Evolutionary conservation across 2,329 filamentous ascomycete species (phyloP), one percentile per base, ranked within the genome.

Genomic region (Leptographium wingfieldii): DNA sequence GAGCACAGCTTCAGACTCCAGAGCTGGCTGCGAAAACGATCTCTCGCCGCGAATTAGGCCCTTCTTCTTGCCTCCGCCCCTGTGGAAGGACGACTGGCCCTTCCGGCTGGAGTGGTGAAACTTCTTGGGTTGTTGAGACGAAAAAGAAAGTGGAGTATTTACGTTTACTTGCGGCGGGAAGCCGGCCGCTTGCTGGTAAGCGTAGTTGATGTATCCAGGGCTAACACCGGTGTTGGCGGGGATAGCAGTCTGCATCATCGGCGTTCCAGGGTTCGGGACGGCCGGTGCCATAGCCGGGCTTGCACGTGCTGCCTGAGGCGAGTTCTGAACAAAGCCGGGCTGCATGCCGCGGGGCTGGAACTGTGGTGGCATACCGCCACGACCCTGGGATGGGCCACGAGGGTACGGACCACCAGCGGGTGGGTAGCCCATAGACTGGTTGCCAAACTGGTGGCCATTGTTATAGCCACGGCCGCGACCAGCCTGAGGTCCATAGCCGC

Each of bases 261-360:
- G 85, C 35, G 86, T 88, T 63, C 80, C 80, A 61, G 86, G 65
- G 66, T 66, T 67, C 2, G 68, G 85, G 67, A 87, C 80, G 43
- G 84, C 83, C 60, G 81, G 81, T 33, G 83, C 74, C 59, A 88
- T 76, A 38, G 85, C 84, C 63, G 87, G 82, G 76, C 87, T 87
- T 63, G 79, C 75, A 69, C 81, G 80, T 59, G 77, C 73, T 64
- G 85, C 80, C 67, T 86, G 83, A 46, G 85, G 86, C 49, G 85
- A 88, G 74, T 85, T 85, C 51, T 80, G 78, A 65, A 40, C 67
- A 56, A 63, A 70, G 55, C 62, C 56, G 25, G 61, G 64, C 55
- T 62, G 63, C 70, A 81, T 71, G 63, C 73, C 73, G 60, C 77
- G 75, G 63, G 77, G 76, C 66, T 74, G 72, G 63, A 75, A 78